phyloP scores from a whole-genome alignment of 2,329 filamentous ascomycete species.

The Aureobasidium sp. region DNA sequence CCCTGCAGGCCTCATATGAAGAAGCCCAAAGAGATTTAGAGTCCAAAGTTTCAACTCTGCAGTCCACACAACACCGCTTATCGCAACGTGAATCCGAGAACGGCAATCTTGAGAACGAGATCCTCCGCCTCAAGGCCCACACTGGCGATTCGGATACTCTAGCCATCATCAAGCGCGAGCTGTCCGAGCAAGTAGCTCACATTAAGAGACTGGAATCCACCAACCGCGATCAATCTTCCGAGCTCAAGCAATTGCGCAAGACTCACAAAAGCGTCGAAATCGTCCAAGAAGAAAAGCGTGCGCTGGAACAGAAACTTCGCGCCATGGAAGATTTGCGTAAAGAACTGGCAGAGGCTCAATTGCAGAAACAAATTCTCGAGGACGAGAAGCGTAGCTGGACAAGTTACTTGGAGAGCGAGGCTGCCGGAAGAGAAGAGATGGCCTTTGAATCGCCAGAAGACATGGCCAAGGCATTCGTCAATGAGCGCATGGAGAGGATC shows the following conservation, averaged over 20 bases:
- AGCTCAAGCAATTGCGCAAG: slow-evolving; percentile 76
- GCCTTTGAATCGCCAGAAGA: slow-evolving; percentile 86
- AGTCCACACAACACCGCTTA: slow-evolving; percentile 59
- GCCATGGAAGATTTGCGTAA: slow-evolving; percentile 65
- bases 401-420: slow-evolving; percentile 68
- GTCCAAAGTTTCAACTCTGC: slow-evolving; percentile 50
- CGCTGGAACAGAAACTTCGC: slow-evolving; percentile 69
- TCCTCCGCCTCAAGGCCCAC: slow-evolving; percentile 76
- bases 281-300: slow-evolving; percentile 89
- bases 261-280: slow-evolving; percentile 82
- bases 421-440: slow-evolving; percentile 50
- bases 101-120: slow-evolving; percentile 71
- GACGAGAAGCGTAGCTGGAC: slow-evolving; percentile 85
- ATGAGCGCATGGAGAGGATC: slow-evolving; percentile 73
- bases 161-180: slow-evolving; percentile 74
- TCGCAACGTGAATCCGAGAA: slow-evolving; percentile 62
- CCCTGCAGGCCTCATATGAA: slow-evolving; percentile 47
- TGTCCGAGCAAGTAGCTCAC: slow-evolving; percentile 87
- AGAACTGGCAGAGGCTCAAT: slow-evolving; percentile 69
- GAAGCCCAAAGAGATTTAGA: slow-evolving; percentile 56
- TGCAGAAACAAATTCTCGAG: slow-evolving; percentile 80
- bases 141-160: slow-evolving; percentile 82
- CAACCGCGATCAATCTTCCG: slow-evolving; percentile 70
- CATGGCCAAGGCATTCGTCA: slow-evolving; percentile 74
- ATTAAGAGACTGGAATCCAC: slow-evolving; percentile 75